Evolutionary conservation across 2,329 filamentous ascomycete genomes (phyloP).

Genomic region (Neospermospora avenae): DNA sequence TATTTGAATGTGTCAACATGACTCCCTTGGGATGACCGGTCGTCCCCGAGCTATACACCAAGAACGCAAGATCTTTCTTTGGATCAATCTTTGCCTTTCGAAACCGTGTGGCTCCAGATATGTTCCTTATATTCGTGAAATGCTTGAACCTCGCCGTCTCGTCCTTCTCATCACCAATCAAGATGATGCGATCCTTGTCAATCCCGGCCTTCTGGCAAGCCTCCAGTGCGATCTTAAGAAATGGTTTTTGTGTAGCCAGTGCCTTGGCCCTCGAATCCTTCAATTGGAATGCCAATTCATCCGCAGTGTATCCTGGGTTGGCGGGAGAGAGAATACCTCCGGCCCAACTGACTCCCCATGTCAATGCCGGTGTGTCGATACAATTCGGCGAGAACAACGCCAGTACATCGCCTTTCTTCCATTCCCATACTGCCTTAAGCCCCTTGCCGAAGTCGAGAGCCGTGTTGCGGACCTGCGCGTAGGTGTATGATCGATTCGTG

Average conservation of each 20-base stretch:
- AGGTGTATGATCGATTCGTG: constrained; percentile 67
- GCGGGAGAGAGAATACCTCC: constrained; percentile 81
- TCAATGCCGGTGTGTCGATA: constrained; percentile 75
- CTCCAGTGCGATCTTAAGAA: constrained; percentile 60
- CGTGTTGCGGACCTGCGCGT: constrained; percentile 58
- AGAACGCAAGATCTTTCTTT: constrained; percentile 71
- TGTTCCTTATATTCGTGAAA: constrained; percentile 67
- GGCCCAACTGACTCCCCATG: constrained; percentile 78
- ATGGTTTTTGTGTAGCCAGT: constrained; percentile 68
- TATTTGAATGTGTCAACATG: constrained; percentile 78
- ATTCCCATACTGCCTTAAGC: constrained; percentile 69
- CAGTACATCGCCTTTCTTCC: constrained; percentile 80
- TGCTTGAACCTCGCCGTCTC: constrained; percentile 60
- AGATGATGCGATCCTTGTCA: constrained; percentile 65
- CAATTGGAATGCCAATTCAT: constrained; percentile 83
- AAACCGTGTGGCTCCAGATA: constrained; percentile 55
- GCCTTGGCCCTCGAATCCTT: constrained; percentile 72
- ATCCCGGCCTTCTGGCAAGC: constrained; percentile 71
- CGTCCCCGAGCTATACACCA: constrained; percentile 87
- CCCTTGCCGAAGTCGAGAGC: constrained; percentile 78
- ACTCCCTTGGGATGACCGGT: constrained; percentile 92
- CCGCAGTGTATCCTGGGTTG: constrained; percentile 80
- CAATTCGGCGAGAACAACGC: constrained; percentile 81
- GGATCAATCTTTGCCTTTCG: constrained; percentile 62
- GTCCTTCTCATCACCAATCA: constrained; percentile 70